A percentile compares a stretch with the other conserved stretches of the same genome.
These are phyloP conservation scores for Amanita subjunquillea DNA, from an alignment of 768 basidiomycete species.

Conservation along the genomic window DNA sequence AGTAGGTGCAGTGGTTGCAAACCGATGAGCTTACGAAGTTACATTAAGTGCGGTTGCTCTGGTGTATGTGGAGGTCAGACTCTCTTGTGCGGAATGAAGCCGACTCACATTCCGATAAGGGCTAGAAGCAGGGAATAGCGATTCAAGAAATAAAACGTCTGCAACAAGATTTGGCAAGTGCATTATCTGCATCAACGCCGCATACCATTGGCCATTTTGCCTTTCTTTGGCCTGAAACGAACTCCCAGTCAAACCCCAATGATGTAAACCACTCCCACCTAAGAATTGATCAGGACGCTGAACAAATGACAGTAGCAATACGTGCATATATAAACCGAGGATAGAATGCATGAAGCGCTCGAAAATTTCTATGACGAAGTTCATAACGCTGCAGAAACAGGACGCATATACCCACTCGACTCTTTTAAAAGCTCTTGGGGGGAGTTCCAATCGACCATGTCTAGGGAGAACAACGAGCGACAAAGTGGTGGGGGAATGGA, in stretches of 20 bases:
- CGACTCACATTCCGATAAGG: slow-evolving; percentile 56
- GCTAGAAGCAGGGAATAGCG: slow-evolving; percentile 58
- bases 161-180: slow-evolving; percentile 1
- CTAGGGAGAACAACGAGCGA: slow-evolving; percentile 11
- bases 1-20: not conserved
- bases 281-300: not conserved
- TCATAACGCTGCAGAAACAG: not conserved
- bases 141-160: slow-evolving; percentile 64
- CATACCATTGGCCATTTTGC: slow-evolving; percentile 64
- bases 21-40: slow-evolving; percentile 26
- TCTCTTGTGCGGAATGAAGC: slow-evolving; percentile 4
- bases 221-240: slow-evolving; percentile 40
- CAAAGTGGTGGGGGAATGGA: slow-evolving; percentile 9
- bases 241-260: slow-evolving; percentile 55
- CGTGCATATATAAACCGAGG: slow-evolving; percentile 51
- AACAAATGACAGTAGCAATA: slow-evolving; percentile 5
- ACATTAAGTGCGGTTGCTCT: slow-evolving; percentile 54
- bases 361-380: slow-evolving; percentile 26
- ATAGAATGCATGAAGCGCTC: slow-evolving; percentile 50
- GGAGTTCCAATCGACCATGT: slow-evolving; percentile 54
- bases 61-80: slow-evolving; percentile 2
- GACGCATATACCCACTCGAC: slow-evolving; percentile 23
- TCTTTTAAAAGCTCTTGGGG: slow-evolving; percentile 34
- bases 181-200: not conserved
- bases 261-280: slow-evolving; percentile 65